Percentiles rank a stretch among this genome's conserved stretches.
Evolutionary conservation across 768 basidiomycete species (phyloP).

Genomic region (Trametes maxima): DNA sequence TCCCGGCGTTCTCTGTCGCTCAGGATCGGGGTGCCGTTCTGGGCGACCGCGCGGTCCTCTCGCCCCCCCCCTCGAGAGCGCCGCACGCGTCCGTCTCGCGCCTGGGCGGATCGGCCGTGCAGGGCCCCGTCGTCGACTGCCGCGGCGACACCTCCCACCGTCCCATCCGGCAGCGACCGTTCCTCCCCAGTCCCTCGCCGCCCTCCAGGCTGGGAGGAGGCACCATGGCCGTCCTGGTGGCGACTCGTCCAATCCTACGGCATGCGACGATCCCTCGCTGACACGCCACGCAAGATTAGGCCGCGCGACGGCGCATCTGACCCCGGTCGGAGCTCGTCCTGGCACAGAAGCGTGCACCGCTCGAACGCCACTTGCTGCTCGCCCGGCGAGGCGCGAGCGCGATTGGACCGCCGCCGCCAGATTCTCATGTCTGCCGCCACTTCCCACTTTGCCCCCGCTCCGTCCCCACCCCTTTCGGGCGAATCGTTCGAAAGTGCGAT

Average conservation of each 20-base stretch:
- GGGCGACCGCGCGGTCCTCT: background rate
- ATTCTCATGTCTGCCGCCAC: slow-evolving; percentile 16
- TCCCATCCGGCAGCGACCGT: no score
- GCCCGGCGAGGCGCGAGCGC: background rate
- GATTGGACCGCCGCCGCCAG: slow-evolving; percentile 1
- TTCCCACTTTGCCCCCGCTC: slow-evolving; percentile 12
- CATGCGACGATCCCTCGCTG: slow-evolving; percentile 12
- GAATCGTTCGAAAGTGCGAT: background rate
- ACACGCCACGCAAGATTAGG: slow-evolving; percentile 8
- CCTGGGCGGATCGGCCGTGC: background rate
- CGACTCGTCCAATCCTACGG: background rate
- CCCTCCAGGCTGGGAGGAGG: background rate
- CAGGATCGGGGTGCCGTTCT: slow-evolving; percentile 11
- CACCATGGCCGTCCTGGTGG: background rate
- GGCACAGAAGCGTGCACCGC: slow-evolving; percentile 13
- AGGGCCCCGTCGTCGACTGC: background rate
- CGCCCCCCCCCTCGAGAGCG: background rate
- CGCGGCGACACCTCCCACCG: no score
- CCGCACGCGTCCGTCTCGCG: background rate
- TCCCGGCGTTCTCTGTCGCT: slow-evolving; percentile 4
- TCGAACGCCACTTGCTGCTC: slow-evolving; percentile 10
- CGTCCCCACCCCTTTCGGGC: background rate
- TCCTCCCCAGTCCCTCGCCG: no score
- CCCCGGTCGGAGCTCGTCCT: background rate
- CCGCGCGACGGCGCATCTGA: slow-evolving; percentile 4